Conservation (phyloP, 2,329 filamentous ascomycete genomes). For the Penicillium digitatum region DNA sequence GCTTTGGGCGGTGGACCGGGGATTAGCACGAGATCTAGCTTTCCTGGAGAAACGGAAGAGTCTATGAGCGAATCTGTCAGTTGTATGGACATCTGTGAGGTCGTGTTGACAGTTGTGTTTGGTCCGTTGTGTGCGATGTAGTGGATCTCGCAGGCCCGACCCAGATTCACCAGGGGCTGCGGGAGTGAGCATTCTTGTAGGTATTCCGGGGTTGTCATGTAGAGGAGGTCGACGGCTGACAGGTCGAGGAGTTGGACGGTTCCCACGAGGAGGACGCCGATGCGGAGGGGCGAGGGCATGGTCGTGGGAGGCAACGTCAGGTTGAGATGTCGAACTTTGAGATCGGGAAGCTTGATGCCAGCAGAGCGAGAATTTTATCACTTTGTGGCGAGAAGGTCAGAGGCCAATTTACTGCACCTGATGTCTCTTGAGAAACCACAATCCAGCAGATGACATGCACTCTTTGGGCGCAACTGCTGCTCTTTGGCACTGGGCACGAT, state of each 20-base stretch:
- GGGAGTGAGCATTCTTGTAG: constrained; percentile 32
- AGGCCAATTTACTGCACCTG: background rate
- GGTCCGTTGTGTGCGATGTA: constrained; percentile 29
- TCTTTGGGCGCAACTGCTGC: background rate
- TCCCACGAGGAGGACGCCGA: constrained; percentile 38
- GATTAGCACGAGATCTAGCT: constrained; percentile 37
- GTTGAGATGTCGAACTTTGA: background rate
- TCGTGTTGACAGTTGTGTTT: constrained; percentile 15
- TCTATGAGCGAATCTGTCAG: constrained; percentile 30
- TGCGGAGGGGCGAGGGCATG: constrained; percentile 13
- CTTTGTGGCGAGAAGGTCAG: background rate
- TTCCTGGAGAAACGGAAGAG: constrained; percentile 32
- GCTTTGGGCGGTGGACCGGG: constrained; percentile 36
- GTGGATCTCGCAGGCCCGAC: constrained; percentile 27
- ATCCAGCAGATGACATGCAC: background rate
- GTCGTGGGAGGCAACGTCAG: background rate
- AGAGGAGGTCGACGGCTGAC: constrained; percentile 37
- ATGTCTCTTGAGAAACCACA: background rate
- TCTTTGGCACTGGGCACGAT: background rate
- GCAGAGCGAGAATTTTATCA: background rate
- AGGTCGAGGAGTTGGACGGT: constrained; percentile 41
- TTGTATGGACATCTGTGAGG: constrained; percentile 28
- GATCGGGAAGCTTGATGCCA: background rate
- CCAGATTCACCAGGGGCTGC: constrained; percentile 25
- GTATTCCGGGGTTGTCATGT: constrained; percentile 32